phyloP scores from a whole-genome alignment of 345 rosid genomes.

The Atalantia buxifolia region DNA sequence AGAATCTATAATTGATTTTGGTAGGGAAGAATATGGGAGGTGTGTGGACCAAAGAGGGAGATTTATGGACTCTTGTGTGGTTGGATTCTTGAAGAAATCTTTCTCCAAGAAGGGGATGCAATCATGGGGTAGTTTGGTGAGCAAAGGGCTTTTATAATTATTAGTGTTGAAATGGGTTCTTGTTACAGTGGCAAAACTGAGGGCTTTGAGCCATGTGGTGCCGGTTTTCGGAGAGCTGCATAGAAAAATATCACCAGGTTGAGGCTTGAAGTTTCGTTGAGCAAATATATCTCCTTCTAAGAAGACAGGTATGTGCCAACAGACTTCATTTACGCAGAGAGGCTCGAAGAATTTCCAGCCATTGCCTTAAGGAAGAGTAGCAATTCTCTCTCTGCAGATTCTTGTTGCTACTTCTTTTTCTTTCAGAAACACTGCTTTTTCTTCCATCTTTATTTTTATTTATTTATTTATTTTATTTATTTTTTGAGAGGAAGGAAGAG shows the following conservation, averaged over 20 bases:
- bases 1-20: neutral
- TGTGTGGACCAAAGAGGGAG: neutral
- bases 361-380: too few relatives aligned
- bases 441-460: too few relatives aligned
- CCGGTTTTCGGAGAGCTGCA: conserved; percentile 9
- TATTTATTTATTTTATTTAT: too few relatives aligned
- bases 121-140: neutral
- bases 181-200: conserved; percentile 12
- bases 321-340: too few relatives aligned
- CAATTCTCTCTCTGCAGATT: too few relatives aligned
- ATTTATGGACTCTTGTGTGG: neutral
- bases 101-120: neutral
- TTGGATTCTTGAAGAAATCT: too few relatives aligned
- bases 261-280: conserved; percentile 5
- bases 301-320: neutral
- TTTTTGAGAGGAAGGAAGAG: too few relatives aligned
- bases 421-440: too few relatives aligned
- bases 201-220: conserved; percentile 17
- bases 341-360: too few relatives aligned
- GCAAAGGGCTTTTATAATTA: neutral
- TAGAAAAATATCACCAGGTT: too few relatives aligned
- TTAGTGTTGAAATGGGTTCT: neutral
- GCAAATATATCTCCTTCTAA: neutral
- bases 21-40: neutral
- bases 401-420: too few relatives aligned